Base-by-base conservation (phyloP, 2,329 filamentous ascomycete genomes). In the Fusarium sp. region DNA sequence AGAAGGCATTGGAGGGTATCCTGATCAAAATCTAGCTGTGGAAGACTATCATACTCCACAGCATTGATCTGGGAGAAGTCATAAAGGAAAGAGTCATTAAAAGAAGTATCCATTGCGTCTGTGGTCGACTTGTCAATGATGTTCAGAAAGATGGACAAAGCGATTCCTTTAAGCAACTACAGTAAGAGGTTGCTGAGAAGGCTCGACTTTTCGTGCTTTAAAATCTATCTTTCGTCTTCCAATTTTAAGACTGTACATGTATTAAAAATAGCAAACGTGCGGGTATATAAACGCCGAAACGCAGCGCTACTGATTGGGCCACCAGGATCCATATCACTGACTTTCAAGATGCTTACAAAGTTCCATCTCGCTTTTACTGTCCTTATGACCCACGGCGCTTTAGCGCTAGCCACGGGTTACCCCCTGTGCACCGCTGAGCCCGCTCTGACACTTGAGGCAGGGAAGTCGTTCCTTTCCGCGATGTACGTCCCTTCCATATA, bases 221-320 rank as follows among this genome's bases (percentile, higher is more conserved):
- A n/a, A n/a, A n/a, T n/a, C n/a, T n/a, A n/a, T n/a, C n/a, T n/a
- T n/a, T n/a, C n/a, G n/a, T n/a, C n/a, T n/a, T n/a, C n/a, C n/a
- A n/a, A n/a, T n/a, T n/a, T n/a, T n/a, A n/a, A n/a, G n/a, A n/a
- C n/a, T n/a, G n/a, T n/a, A n/a, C n/a, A n/a, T n/a, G n/a, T n/a
- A n/a, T n/a, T 34, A 46, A 56, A 56, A 46, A 45, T 46, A 56
- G 41, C 22, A 46, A 20, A 45, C 57, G 47, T 48, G 57, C 57
- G 40, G n/a, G 32, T 59, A 59, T 24, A 53, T 59, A 59, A 59
- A 34, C 57, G 57, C 57, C 48, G 25, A 37, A n/a, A n/a, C n/a
- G n/a, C n/a, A n/a, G n/a, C n/a, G n/a, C n/a, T n/a, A n/a, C n/a
- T n/a, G n/a, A n/a, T n/a, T n/a, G n/a, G n/a, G n/a, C n/a, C n/a